Evolutionary conservation across 306 rosid genomes (phyloP).

Genomic region (Prunus mira): DNA sequence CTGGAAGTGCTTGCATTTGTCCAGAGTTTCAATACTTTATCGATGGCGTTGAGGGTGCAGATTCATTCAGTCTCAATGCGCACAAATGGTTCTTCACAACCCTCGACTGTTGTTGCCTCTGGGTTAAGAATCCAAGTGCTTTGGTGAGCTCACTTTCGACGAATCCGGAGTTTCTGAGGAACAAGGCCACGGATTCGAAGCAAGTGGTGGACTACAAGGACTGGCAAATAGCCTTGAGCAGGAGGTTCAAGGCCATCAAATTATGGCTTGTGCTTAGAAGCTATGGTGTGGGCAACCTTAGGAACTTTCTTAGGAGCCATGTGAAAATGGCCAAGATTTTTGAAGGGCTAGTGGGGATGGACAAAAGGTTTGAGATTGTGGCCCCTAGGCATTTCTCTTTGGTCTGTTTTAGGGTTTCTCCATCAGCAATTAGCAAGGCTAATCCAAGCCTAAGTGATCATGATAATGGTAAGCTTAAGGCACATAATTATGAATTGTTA

Average conservation of each 20-base stretch:
- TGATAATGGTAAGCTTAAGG: background rate
- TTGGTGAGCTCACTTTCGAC: constrained; percentile 13
- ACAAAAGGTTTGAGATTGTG: constrained; percentile 28
- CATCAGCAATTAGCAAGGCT: background rate
- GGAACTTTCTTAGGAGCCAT: constrained; percentile 22
- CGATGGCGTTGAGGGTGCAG: constrained; percentile 25
- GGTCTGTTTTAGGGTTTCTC: constrained; percentile 30
- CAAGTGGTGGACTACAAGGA: constrained; percentile 36
- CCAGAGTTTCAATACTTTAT: constrained; percentile 39
- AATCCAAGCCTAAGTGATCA: background rate
- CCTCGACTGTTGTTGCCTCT: constrained; percentile 41
- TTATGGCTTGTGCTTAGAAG: constrained; percentile 32
- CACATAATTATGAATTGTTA: background rate
- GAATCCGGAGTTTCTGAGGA: constrained; percentile 13
- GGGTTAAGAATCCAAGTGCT: constrained; percentile 20
- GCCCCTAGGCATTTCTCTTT: constrained; percentile 23
- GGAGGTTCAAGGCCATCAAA: constrained; percentile 22
- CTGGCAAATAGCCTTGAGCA: constrained; percentile 30
- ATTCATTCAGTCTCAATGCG: constrained; percentile 41
- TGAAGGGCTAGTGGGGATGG: constrained; percentile 22
- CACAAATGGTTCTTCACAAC: constrained; percentile 42
- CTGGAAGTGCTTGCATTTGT: constrained; percentile 40
- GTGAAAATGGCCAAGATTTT: constrained; percentile 30
- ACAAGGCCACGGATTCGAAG: constrained; percentile 8
- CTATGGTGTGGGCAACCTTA: constrained; percentile 25